A percentile compares a stretch with the other conserved stretches of the same genome.
These are phyloP conservation scores for Beauveria sp. DNA, from an alignment of 2,329 filamentous ascomycete genomes.

Conservation along the genomic window DNA sequence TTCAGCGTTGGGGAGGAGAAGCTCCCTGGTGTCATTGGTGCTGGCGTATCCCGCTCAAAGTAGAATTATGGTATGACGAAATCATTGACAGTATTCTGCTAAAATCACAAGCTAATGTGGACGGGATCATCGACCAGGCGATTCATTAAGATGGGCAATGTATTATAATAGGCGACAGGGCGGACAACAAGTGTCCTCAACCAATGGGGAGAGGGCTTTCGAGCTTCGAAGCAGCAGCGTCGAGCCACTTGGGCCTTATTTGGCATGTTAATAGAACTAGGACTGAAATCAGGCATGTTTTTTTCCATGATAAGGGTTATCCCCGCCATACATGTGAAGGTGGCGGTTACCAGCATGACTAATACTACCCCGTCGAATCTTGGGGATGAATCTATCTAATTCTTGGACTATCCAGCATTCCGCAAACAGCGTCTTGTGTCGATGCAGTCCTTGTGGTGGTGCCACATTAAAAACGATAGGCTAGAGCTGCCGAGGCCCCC, in stretches of 20 bases:
- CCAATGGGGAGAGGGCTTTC: neutral
- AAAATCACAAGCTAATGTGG: neutral
- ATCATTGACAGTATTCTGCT: neutral
- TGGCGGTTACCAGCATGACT: neutral
- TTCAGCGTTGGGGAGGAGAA: constrained; percentile 80
- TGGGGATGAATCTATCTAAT: no score
- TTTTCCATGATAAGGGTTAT: no score
- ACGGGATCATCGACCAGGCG: neutral
- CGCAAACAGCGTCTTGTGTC: neutral
- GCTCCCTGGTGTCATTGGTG: constrained; percentile 90
- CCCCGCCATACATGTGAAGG: neutral
- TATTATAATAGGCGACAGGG: constrained; percentile 6
- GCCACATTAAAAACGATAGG: neutral
- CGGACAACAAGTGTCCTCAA: neutral
- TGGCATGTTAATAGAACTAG: constrained; percentile 1
- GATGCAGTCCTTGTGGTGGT: neutral
- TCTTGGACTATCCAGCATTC: no score
- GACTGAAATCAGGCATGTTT: neutral
- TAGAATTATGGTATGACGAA: constrained; percentile 17
- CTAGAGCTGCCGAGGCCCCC: neutral
- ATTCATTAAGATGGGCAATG: neutral
- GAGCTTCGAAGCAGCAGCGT: neutral
- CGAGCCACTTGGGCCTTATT: neutral
- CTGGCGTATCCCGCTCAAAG: constrained; percentile 74
- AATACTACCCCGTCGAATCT: neutral